Evolutionary conservation across 306 rosid genomes (phyloP).

Genomic region (Malus sieversii): DNA sequence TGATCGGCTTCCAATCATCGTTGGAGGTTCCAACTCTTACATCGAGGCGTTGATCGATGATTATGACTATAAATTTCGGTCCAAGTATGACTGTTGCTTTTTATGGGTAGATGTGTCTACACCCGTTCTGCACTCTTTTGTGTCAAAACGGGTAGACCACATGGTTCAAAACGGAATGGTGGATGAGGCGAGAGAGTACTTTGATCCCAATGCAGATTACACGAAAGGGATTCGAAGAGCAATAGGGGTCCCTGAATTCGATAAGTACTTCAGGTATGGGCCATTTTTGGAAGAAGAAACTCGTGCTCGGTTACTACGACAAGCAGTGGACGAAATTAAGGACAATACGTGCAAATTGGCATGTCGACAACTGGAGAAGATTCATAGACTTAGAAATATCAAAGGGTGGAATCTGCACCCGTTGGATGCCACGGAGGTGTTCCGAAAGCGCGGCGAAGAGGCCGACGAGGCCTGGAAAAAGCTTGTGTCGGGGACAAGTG

Average conservation of each 20-base stretch:
- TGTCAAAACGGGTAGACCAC: conserved; percentile 51
- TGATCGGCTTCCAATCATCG: conserved; percentile 59
- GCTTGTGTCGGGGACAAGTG: conserved; percentile 48
- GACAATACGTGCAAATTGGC: conserved; percentile 54
- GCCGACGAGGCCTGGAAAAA: conserved; percentile 62
- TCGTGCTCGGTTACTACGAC: conserved; percentile 13
- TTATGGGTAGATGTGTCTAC: conserved; percentile 67
- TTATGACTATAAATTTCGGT: conserved; percentile 34
- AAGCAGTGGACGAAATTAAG: conserved; percentile 45
- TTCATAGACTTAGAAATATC: conserved; percentile 35
- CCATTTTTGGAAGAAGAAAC: conserved; percentile 15
- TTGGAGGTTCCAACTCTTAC: conserved; percentile 84
- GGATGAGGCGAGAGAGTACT: conserved; percentile 43
- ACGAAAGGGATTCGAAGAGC: conserved; percentile 58
- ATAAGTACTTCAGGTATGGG: conserved; percentile 46
- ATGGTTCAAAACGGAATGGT: conserved; percentile 64
- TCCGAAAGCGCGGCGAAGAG: conserved; percentile 36
- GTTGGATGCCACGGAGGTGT: conserved; percentile 69
- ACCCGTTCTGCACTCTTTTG: conserved; percentile 37
- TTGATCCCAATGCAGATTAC: conserved; percentile 41
- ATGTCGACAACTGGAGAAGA: conserved; percentile 47
- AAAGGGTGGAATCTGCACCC: conserved; percentile 66
- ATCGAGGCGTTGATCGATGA: conserved; percentile 61
- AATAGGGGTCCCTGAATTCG: conserved; percentile 82
- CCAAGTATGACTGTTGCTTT: conserved; percentile 54